Evolutionary conservation across 2,329 filamentous ascomycete species (phyloP), one percentile per base, ranked within the genome.

Genomic region (Verticillium longisporum): DNA sequence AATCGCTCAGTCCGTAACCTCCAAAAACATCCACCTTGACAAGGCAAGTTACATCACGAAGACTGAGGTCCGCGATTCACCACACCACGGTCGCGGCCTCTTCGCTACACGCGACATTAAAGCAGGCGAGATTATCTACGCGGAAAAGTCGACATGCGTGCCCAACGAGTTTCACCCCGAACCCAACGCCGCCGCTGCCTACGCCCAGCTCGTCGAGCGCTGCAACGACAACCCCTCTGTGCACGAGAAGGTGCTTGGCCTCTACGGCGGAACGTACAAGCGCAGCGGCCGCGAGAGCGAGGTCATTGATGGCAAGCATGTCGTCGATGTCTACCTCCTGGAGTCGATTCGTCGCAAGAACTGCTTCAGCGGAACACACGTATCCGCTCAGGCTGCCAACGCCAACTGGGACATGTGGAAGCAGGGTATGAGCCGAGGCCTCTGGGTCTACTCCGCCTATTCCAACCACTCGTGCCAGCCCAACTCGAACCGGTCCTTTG

Each of bases 301-400:
- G 1, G 56, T 73, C 1, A 68, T 75, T 1, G 73, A 75, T 56
- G 75, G 72, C 18, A 67, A 67, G 13, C 70, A 70, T 1, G 68
- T 77, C 5, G 65, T 77, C 6, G 76, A 78, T 60, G 68, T 74
- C 1, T 78, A 76, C 61, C 65, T 76, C 5, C 68, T 74, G 60
- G 75, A 78, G 66, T 70, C 71, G 6, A 73, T 78, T 58, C 73
- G 74, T n/a, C 69, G 71, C 55, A 76, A 74, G 65, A 77, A 77
- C 60, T 77, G 75, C 66, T 74, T 75, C 68, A 72, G 69, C 60
- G 65, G 68, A 21, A 72, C 73, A 1, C 66, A 69, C n/a, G 68
- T 72, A 2, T 73, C 72, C 5, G 56, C 69, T 6, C 66, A 68
- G 13, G 68, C 71, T 56, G 73, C 71, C 1, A 32, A 33, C 26